phyloP scores from a whole-genome alignment of 768 basidiomycete species.

The Clitopilus hobsonii region DNA sequence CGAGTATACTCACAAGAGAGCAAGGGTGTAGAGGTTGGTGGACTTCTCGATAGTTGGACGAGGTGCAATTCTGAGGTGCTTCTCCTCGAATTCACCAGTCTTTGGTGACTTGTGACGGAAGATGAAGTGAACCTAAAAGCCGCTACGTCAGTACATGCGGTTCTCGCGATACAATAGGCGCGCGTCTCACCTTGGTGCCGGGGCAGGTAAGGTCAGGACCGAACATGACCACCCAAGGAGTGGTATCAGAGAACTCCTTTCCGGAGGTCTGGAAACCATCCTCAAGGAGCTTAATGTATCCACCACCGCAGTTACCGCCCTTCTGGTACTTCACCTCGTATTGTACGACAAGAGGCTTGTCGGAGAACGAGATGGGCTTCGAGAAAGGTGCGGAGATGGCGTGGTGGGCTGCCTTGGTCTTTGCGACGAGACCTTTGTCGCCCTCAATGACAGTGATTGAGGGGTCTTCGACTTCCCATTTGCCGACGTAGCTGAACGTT shows the following conservation, averaged over 20 bases:
- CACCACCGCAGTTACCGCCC: constrained; percentile 98
- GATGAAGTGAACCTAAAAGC: constrained; percentile 87
- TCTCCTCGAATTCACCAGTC: constrained; percentile 93
- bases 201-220: constrained; percentile 95
- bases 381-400: constrained; percentile 94
- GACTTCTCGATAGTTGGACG: constrained; percentile 84
- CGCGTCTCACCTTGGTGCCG: constrained; percentile 68
- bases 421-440: constrained; percentile 90
- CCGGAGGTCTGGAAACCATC: constrained; percentile 92
- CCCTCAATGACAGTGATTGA: constrained; percentile 70
- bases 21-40: constrained; percentile 92
- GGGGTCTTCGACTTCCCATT: constrained; percentile 95
- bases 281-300: constrained; percentile 94
- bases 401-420: constrained; percentile 96
- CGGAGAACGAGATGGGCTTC: constrained; percentile 71
- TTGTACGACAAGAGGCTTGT: constrained; percentile 88
- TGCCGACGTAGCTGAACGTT: constrained; percentile 95
- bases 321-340: constrained; percentile 99
- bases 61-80: constrained; percentile 83
- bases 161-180: neutral
- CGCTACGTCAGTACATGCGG: constrained; percentile 4
- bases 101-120: constrained; percentile 96
- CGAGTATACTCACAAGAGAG: constrained; percentile 66
- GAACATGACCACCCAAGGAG: constrained; percentile 96
- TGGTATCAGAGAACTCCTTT: constrained; percentile 91